Percentiles rank a stretch among this genome's conserved stretches.
Evolutionary conservation across 352 stramenopile species (phyloP).

Genomic region (Pythium scleroteichum): DNA sequence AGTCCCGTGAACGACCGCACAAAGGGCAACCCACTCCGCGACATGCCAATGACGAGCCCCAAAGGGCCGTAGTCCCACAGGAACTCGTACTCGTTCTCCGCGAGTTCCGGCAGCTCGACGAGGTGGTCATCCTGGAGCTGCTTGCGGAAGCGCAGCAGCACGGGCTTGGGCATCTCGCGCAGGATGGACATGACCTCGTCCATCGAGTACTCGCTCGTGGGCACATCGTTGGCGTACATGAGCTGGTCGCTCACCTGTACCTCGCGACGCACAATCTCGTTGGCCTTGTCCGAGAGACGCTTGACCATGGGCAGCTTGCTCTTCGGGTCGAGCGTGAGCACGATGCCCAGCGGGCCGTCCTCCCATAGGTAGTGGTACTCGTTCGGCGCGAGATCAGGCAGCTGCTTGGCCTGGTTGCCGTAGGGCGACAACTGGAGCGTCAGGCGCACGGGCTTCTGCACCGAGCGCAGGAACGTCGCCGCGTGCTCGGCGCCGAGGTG

Average conservation of each 20-base stretch:
- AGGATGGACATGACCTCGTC: constrained; percentile 73
- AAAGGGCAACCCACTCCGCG: constrained; percentile 53
- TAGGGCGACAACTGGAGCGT: constrained; percentile 72
- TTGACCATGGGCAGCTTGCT: constrained; percentile 81
- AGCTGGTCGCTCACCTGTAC: constrained; percentile 66
- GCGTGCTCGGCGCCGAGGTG: constrained; percentile 63
- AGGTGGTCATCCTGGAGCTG: constrained; percentile 50
- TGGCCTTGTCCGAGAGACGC: constrained; percentile 63
- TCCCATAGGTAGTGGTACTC: constrained; percentile 85
- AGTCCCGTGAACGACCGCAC: constrained; percentile 84
- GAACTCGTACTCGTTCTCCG: constrained; percentile 81
- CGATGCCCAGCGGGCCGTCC: constrained; percentile 66
- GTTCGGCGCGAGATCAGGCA: constrained; percentile 63
- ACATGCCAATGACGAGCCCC: constrained; percentile 70
- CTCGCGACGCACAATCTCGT: constrained; percentile 44
- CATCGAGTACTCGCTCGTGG: constrained; percentile 72
- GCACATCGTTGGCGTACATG: constrained; percentile 80
- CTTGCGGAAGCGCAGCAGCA: constrained; percentile 73
- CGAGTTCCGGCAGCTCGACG: constrained; percentile 49
- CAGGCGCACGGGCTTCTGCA: constrained; percentile 68
- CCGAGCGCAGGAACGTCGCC: constrained; percentile 62
- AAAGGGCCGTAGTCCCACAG: constrained; percentile 80
- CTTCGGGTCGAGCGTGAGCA: constrained; percentile 65
- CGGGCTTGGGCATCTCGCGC: constrained; percentile 76
- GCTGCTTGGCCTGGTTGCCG: constrained; percentile 41